Evolutionary conservation across 306 rosid species (phyloP).

Genomic region (Boehmeria nivea): DNA sequence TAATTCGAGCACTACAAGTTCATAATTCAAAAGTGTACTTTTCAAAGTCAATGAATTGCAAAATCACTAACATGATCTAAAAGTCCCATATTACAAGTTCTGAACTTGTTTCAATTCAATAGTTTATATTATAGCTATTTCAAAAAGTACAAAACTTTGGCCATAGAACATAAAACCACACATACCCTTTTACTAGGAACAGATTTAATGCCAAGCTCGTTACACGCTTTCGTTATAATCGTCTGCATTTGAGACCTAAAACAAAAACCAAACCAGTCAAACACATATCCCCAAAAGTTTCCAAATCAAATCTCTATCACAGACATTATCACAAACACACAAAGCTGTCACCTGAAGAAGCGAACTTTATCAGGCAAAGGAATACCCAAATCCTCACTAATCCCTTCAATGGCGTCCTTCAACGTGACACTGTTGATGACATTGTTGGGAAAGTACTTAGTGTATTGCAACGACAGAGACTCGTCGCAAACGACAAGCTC

Average conservation of each 20-base stretch:
- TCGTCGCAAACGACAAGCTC: constrained; percentile 85
- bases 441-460: constrained; percentile 85
- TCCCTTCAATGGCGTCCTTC: constrained; percentile 60
- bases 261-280: constrained; percentile 3
- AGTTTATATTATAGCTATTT: background rate
- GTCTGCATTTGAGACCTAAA: constrained; percentile 98
- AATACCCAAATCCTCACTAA: constrained; percentile 55
- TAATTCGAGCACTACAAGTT: background rate
- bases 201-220: constrained; percentile 75
- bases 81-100: too few relatives aligned
- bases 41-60: too few relatives aligned
- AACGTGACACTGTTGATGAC: constrained; percentile 87
- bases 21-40: background rate
- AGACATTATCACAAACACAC: background rate
- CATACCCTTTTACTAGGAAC: constrained; percentile 89
- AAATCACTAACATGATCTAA: too few relatives aligned
- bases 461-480: constrained; percentile 71
- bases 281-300: background rate
- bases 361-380: constrained; percentile 79
- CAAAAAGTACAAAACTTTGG: too few relatives aligned
- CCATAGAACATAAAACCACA: too few relatives aligned
- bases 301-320: background rate
- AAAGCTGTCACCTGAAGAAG: constrained; percentile 58
- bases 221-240: constrained; percentile 79
- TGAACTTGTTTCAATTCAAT: background rate